Conservation (phyloP, 768 basidiomycete species). For the Leccinum boreale region DNA sequence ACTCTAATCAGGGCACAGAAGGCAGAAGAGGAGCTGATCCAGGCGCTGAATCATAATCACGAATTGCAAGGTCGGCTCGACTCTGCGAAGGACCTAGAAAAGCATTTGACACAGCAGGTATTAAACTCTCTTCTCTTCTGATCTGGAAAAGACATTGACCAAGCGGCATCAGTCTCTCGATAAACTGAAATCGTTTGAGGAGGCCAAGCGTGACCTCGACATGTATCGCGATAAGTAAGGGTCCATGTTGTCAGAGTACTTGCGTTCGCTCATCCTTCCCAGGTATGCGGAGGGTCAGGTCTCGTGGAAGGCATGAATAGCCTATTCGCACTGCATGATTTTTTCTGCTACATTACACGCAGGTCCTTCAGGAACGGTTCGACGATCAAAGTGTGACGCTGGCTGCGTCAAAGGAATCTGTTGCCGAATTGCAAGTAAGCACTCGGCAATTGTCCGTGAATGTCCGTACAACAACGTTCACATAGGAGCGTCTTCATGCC, state of each 20-base stretch:
- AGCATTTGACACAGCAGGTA: conserved; percentile 22
- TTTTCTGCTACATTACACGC: neutral
- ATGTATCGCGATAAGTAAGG: conserved; percentile 26
- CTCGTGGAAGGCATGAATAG: conserved; percentile 22
- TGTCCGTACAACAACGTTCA: neutral
- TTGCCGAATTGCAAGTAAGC: conserved; percentile 49
- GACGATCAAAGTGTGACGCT: conserved; percentile 55
- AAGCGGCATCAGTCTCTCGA: conserved; percentile 22
- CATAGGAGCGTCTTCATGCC: conserved; percentile 24
- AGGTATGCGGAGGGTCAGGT: conserved; percentile 22
- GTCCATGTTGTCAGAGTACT: neutral
- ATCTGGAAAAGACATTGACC: conserved; percentile 12
- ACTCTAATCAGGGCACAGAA: conserved; percentile 15
- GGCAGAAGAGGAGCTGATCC: conserved; percentile 18
- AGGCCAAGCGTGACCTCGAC: conserved; percentile 18
- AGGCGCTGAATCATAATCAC: conserved; percentile 20
- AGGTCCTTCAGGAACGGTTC: conserved; percentile 57
- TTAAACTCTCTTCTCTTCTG: conserved; percentile 12
- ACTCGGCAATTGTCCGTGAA: neutral
- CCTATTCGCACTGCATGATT: neutral
- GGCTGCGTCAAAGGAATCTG: conserved; percentile 51
- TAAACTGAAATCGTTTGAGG: conserved; percentile 19
- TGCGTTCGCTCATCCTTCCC: neutral
- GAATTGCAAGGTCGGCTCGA: conserved; percentile 30
- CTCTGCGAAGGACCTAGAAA: conserved; percentile 21